Base-by-base conservation (phyloP, 2,329 filamentous ascomycete genomes). In the Neopestalotiopsis rosae region DNA sequence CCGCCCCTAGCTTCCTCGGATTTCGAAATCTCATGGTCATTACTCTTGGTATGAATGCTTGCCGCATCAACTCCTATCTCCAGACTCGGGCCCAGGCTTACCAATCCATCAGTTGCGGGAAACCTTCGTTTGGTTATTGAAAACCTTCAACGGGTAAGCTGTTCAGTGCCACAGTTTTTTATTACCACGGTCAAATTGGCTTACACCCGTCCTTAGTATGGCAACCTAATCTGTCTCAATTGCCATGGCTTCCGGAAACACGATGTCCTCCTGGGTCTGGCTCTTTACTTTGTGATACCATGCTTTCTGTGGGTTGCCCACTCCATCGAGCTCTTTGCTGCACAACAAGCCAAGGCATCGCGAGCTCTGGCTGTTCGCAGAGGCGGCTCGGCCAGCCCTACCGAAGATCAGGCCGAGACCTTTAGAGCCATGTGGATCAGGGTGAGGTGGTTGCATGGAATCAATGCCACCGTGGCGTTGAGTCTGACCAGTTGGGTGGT, bases 21-120 rank as follows among this genome's bases (percentile, higher is more conserved):
- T 98, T 99, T 78, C 88, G 95, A 70, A 99, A 99, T 79, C 87
- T 99, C 71, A 97, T 98, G 94, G 93, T 97, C 52, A 91, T 98
- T 76, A 94, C 98, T 49, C 83, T 97, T 70, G 90, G 94, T 96
- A 87, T 71, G 87, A 74, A 87, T 71, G 87, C 74, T 57, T 30
- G 45, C 28, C 67, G 28, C 24, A 45, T 5, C 68, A 64, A 62
- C 61, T 52, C 66, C 17, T 3, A 42, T 30, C 66, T 24, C 12
- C 28, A 20, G 34, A 10, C 6, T n/a, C n/a, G 34, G 30, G 62
- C 57, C 6, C 32, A 62, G 7, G 49, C 69, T 70, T 38, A 69
- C 57, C 12, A 40, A 28, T 32, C 13, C 70, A 7, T 38, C 10
- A 94, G 94, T 98, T 76, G 94, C 95, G 64, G 96, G 95, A 76